Evolutionary conservation across 2,329 filamentous ascomycete species (phyloP).

Genomic region (Trichoderma atroviride): DNA sequence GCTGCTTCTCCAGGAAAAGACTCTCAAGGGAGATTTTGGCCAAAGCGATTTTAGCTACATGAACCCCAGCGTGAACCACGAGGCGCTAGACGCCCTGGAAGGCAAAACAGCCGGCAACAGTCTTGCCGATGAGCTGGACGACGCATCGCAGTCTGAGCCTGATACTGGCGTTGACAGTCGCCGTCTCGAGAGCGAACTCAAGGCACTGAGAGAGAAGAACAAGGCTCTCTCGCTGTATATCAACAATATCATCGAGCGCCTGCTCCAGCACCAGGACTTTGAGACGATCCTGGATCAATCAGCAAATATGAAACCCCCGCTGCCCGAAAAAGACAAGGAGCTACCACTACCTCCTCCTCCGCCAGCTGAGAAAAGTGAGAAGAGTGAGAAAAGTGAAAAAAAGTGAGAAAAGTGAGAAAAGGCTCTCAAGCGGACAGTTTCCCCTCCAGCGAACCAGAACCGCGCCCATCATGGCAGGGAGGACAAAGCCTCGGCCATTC

Average conservation of each 20-base stretch:
- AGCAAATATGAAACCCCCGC: constrained; percentile 50
- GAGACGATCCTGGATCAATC: constrained; percentile 89
- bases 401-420: constrained; percentile 33
- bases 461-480: constrained; percentile 52
- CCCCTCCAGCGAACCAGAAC: constrained; percentile 65
- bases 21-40: constrained; percentile 88
- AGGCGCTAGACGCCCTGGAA: constrained; percentile 66
- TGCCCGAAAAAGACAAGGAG: constrained; percentile 73
- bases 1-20: constrained; percentile 90
- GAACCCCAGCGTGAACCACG: constrained; percentile 60
- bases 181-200: constrained; percentile 76
- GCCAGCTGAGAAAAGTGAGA: background rate
- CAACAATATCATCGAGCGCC: constrained; percentile 96
- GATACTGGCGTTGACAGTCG: constrained; percentile 59
- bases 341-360: constrained; percentile 70
- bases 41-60: constrained; percentile 79
- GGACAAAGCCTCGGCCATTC: constrained; percentile 57
- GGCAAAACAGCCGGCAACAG: constrained; percentile 57
- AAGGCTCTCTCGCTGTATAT: constrained; percentile 97
- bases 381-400: background rate
- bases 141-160: constrained; percentile 49
- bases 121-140: constrained; percentile 82
- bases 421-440: constrained; percentile 45
- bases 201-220: constrained; percentile 85
- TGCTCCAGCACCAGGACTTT: constrained; percentile 92